Evolutionary conservation across 805 yeast genomes (phyloP).

Genomic region (Metschnikowia picachoensis): DNA sequence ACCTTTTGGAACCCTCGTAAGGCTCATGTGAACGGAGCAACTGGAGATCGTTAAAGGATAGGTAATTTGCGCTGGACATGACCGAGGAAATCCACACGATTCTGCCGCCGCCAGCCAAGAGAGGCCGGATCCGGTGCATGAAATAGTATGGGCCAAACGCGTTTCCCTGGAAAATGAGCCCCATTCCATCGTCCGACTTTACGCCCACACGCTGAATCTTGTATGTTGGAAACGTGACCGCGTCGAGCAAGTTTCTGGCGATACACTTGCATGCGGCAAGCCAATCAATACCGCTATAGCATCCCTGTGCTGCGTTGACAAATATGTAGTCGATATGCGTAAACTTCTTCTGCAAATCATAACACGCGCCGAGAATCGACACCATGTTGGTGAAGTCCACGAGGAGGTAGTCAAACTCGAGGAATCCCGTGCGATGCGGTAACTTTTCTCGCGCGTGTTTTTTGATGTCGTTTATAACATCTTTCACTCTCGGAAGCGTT

Average conservation of each 20-base stretch:
- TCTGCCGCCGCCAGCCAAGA: slow-evolving; percentile 59
- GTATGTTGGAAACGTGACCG: slow-evolving; percentile 85
- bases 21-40: slow-evolving; percentile 59
- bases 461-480: slow-evolving; percentile 52
- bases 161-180: slow-evolving; percentile 88
- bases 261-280: slow-evolving; percentile 68
- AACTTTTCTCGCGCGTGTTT: slow-evolving; percentile 27
- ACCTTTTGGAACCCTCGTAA: slow-evolving; percentile 89
- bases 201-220: slow-evolving; percentile 80
- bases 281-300: slow-evolving; percentile 86
- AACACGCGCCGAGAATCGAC: slow-evolving; percentile 68
- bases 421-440: slow-evolving; percentile 45
- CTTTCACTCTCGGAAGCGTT: slow-evolving; percentile 79
- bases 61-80: slow-evolving; percentile 71
- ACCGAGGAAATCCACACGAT: slow-evolving; percentile 84
- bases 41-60: slow-evolving; percentile 74
- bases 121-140: slow-evolving; percentile 58
- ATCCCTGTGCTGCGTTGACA: slow-evolving; percentile 88
- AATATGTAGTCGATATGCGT: slow-evolving; percentile 70
- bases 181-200: slow-evolving; percentile 72
- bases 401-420: slow-evolving; percentile 83
- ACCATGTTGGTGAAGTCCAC: slow-evolving; percentile 92
- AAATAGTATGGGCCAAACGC: slow-evolving; percentile 95
- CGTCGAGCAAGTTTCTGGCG: slow-evolving; percentile 61
- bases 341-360: slow-evolving; percentile 65